These are phyloP conservation scores for Metschnikowia vanudenii DNA, from an alignment of 805 yeast genomes.

Conservation along the genomic window DNA sequence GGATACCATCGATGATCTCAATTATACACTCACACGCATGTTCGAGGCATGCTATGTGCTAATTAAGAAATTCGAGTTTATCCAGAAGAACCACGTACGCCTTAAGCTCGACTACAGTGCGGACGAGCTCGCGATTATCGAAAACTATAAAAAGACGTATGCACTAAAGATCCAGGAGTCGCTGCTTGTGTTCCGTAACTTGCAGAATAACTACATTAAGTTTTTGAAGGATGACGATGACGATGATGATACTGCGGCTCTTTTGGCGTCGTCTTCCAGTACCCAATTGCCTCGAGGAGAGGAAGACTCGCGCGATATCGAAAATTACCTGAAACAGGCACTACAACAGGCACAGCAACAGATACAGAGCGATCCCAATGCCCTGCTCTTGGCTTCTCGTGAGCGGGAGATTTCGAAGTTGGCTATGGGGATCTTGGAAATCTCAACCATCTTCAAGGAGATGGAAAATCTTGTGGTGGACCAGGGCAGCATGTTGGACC, in stretches of 20 bases:
- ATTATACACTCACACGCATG: conserved; percentile 67
- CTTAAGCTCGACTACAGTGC: conserved; percentile 37
- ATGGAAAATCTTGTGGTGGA: conserved; percentile 89
- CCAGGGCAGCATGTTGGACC: conserved; percentile 90
- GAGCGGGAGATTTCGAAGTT: conserved; percentile 87
- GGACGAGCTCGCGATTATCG: conserved; percentile 63
- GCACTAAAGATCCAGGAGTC: conserved; percentile 81
- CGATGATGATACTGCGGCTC: conserved; percentile 34
- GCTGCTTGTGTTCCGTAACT: conserved; percentile 74
- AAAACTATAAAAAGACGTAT: conserved; percentile 77
- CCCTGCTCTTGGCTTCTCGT: conserved; percentile 55
- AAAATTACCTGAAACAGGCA: conserved; percentile 53
- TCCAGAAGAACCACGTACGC: conserved; percentile 41
- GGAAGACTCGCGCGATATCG: conserved; percentile 25
- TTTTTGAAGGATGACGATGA: conserved; percentile 79
- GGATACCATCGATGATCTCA: conserved; percentile 72
- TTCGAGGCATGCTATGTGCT: conserved; percentile 78
- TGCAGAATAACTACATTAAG: conserved; percentile 87
- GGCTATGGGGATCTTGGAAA: conserved; percentile 93
- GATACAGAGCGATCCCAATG: conserved; percentile 23
- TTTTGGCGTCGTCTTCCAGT: conserved; percentile 1
- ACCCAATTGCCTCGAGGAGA: conserved; percentile 14
- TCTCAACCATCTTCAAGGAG: conserved; percentile 89
- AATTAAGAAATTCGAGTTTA: conserved; percentile 60
- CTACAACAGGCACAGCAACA: conserved; percentile 46